Evolutionary conservation across 75 land plant species (phyloP), one percentile per base, ranked within the genome.

Genomic region (Isoetes taiwanensis): DNA sequence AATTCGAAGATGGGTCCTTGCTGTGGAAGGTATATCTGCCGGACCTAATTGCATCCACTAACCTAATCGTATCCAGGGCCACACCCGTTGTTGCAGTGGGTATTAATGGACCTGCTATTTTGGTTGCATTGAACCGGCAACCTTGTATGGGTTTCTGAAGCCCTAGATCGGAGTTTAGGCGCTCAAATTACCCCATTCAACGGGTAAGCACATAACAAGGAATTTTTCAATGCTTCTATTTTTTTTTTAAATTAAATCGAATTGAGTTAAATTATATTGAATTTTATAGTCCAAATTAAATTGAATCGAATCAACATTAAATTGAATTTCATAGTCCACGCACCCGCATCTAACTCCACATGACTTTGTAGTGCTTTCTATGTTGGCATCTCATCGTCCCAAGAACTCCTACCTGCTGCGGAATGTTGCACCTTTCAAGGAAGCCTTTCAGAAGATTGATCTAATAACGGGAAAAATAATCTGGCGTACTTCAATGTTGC

Each of bases 401-500:
- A 77, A 42, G 70, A 63, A 42, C 28, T 4, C 24, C n/a, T 1
- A 1, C 2, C 27, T 11, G 25, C 30, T n/a, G 37, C 20, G 11
- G 19, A 34, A 2, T 66, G 68, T 28, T 66, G 69, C 63, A 58
- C 69, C 14, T 75, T 79, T 65, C 58, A 58, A 19, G 77, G 74
- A 30, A 79, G 82, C 56, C n/a, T 39, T 79, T 0, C 63, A 12
- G 0, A 75, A 59, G 61, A 52, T 79, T n/a, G 61, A 64, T 19
- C 10, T 69, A 1, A 24, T 10, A 30, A 64, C 68, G 17, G 78
- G 82, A 0, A 28, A 2, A 1, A 52, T 74, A 24, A 11, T 69
- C 16, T 79, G 75, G 73, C 57, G 48, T 30, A 75, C 75, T 8
- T 57, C 52, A 12, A 75, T 62, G 65, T 35, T 80, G 0, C 79